Base-by-base conservation (phyloP, 2,329 filamentous ascomycete genomes). In the Ophiostoma ulmi region DNA sequence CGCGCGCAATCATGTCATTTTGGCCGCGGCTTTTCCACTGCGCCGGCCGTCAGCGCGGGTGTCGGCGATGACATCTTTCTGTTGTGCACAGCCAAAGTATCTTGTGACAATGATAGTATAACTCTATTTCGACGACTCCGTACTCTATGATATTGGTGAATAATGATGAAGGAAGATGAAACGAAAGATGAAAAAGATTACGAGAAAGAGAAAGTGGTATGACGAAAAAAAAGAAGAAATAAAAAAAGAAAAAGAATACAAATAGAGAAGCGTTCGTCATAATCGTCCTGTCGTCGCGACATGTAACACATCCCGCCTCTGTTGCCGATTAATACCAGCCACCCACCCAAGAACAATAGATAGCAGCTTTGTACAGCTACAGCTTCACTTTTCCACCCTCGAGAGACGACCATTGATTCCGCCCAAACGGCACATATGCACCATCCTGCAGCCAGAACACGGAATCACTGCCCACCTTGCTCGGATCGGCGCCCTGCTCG, bases 401-500 rank as follows among this genome's bases (percentile, higher is more conserved):
- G 74, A 97, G 77, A 70, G 82, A 82, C 52, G 85, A 81, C 92
- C 92, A 97, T 64, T 96, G 90, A 70, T 79, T 80, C 73, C 84
- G 79, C 0, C 80, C 81, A 79, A 97, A 97, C 8, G 80, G 84
- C 39, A 88, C 85, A 78, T 97, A 97, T 0, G 81, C 83, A 35
- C 86, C 86, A 0, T 83, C 84, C 75, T 83, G 85, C 20, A 93
- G 80, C 90, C 91, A 94, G 75, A 82, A 90, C 65, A 90, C 48
- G 52, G 80, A 78, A 35, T 87, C 86, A 3, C 75, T 75, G 52
- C 78, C 78, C 1, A 85, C 81, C 75, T 86, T 86, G 4, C 76
- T 79, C 0, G 90, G 91, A 75, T 92, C 86, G 0, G 94, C 91
- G 0, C 93, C 93, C 73, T 94, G 86, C 1, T 84, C 82, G n/a